Evolutionary conservation across 208 protist genomes (phyloP).

Genomic region (Acanthamoeba lenticulata): DNA sequence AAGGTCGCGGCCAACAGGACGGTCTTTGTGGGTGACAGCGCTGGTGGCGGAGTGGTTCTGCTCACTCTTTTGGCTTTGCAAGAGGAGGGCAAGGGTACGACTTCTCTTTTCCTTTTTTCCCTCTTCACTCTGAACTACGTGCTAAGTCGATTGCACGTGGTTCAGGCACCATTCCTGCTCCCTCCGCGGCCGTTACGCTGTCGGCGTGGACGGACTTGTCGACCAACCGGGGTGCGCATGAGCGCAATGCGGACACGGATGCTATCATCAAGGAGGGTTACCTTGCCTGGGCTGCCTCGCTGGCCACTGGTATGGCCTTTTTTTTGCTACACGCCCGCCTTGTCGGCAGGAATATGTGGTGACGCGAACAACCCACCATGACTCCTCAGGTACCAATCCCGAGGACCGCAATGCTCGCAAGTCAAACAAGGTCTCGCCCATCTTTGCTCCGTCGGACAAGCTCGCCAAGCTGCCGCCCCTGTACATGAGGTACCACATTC

Average conservation of each 20-base stretch:
- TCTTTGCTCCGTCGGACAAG: conserved; percentile 13
- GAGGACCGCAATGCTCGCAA: conserved; percentile 19
- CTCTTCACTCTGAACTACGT: not conserved
- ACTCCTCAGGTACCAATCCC: not conserved
- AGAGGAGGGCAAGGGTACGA: conserved; percentile 43
- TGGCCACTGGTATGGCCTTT: not conserved
- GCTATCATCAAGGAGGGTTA: not conserved
- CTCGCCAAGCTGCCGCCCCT: conserved; percentile 37
- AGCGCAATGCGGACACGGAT: not conserved
- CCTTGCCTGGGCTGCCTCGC: not conserved
- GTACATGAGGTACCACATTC: conserved; percentile 35
- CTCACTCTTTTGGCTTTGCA: conserved; percentile 36
- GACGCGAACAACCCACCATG: not conserved
- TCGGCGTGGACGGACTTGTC: conserved; percentile 61
- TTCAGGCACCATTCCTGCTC: conserved; percentile 47
- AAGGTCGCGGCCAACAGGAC: not conserved
- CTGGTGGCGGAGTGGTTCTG: conserved; percentile 43
- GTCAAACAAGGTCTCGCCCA: conserved; percentile 51
- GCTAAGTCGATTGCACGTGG: not conserved
- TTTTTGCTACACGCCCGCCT: not conserved
- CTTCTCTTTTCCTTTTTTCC: not conserved
- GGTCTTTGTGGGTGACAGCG: conserved; percentile 54
- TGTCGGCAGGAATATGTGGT: not conserved
- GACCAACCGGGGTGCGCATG: not conserved
- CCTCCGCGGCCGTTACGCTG: conserved; percentile 22